Percentiles rank a stretch among this genome's conserved stretches.
These are phyloP conservation scores for Polyporus arcularius DNA, from an alignment of 768 basidiomycete genomes.

Conservation along the genomic window DNA sequence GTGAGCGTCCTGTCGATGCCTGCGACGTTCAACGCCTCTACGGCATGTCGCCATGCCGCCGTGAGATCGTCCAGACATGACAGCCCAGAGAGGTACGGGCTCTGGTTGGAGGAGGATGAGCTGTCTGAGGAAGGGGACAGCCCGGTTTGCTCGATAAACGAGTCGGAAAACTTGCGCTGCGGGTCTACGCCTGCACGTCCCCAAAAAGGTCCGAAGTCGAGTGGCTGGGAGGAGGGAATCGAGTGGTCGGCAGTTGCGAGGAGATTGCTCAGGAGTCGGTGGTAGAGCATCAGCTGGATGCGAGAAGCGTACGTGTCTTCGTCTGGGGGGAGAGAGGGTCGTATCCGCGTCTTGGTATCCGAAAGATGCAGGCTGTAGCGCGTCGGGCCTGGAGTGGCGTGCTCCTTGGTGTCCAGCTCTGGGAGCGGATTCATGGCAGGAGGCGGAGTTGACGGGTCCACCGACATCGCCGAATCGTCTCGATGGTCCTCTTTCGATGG, in stretches of 20 bases:
- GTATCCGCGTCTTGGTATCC: constrained; percentile 73
- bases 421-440: not conserved
- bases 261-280: constrained; percentile 59
- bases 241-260: constrained; percentile 34
- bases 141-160: constrained; percentile 43
- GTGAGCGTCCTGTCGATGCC: constrained; percentile 45
- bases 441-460: not conserved
- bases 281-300: constrained; percentile 79
- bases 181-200: constrained; percentile 44
- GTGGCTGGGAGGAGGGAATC: constrained; percentile 17
- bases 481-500: not conserved
- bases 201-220: constrained; percentile 61
- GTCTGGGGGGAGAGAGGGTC: constrained; percentile 50
- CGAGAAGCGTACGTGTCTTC: constrained; percentile 60
- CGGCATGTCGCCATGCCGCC: constrained; percentile 32
- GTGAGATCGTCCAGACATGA: constrained; percentile 34
- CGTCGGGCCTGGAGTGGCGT: not conserved
- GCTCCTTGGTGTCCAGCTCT: not conserved
- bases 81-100: not conserved
- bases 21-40: constrained; percentile 26
- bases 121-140: constrained; percentile 7
- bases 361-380: constrained; percentile 44
- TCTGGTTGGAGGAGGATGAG: too few relatives aligned
- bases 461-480: not conserved
- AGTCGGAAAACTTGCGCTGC: constrained; percentile 45